Evolutionary conservation across 371 early-diverging fungal genomes (phyloP).

Genomic region (Circinella minor): DNA sequence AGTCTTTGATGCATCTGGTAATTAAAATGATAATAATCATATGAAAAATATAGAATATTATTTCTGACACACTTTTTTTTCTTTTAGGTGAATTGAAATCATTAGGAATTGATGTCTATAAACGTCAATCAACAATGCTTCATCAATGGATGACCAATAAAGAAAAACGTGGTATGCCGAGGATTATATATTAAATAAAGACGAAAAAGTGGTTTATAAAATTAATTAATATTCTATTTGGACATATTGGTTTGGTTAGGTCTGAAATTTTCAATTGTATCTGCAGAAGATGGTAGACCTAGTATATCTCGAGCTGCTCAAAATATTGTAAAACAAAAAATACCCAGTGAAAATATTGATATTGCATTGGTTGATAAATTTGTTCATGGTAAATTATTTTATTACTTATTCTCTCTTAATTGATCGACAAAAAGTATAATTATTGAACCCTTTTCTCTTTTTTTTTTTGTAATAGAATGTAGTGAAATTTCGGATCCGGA

Average conservation of each 20-base stretch:
- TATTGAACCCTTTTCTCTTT: not conserved
- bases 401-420: not conserved
- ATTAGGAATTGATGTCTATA: slow-evolving; percentile 34
- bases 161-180: not conserved
- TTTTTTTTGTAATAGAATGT: slow-evolving; percentile 12
- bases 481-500: slow-evolving; percentile 59
- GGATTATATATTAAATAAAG: not conserved
- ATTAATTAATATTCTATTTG: not conserved
- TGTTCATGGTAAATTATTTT: slow-evolving; percentile 36
- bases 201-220: not conserved
- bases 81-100: slow-evolving; percentile 29
- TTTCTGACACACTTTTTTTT: not conserved
- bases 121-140: slow-evolving; percentile 37
- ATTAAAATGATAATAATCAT: not conserved
- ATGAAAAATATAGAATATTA: not conserved
- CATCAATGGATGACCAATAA: slow-evolving; percentile 35
- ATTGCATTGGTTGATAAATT: slow-evolving; percentile 34
- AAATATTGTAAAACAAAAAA: slow-evolving; percentile 24
- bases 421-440: no score
- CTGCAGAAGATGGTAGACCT: slow-evolving; percentile 37
- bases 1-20: slow-evolving; percentile 51
- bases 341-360: slow-evolving; percentile 30
- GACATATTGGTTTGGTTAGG: slow-evolving; percentile 17
- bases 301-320: slow-evolving; percentile 31
- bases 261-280: slow-evolving; percentile 39